phyloP scores from a whole-genome alignment of 2,329 filamentous ascomycete species.

The Fulvia fulva region DNA sequence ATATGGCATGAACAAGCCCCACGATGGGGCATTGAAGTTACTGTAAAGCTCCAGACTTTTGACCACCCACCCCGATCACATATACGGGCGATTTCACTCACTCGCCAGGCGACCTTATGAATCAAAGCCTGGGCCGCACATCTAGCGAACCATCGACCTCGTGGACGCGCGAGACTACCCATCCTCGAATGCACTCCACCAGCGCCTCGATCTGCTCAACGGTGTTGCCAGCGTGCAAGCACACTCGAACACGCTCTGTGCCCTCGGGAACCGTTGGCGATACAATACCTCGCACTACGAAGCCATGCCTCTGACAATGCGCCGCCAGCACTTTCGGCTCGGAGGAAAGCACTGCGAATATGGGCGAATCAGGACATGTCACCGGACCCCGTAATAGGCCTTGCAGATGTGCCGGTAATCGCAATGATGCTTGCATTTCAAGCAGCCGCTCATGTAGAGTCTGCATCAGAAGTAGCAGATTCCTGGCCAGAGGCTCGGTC shows the following conservation, averaged over 20 bases:
- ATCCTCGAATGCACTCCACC: constrained; percentile 46
- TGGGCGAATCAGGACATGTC: constrained; percentile 54
- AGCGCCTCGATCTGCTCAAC: constrained; percentile 54
- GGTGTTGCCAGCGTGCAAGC: constrained; percentile 65
- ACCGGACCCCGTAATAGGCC: constrained; percentile 31
- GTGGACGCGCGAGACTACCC: constrained; percentile 37
- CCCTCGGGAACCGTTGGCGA: constrained; percentile 64
- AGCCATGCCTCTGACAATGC: constrained; percentile 57
- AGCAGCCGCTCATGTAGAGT: constrained; percentile 46
- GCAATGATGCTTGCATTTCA: constrained; percentile 32
- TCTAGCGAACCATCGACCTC: constrained; percentile 5
- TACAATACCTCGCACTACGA: constrained; percentile 62
- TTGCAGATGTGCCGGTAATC: constrained; percentile 24
- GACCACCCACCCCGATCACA: not conserved
- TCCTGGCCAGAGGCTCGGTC: constrained; percentile 42
- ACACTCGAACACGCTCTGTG: constrained; percentile 61
- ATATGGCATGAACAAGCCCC: not conserved
- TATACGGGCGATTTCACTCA: not conserved
- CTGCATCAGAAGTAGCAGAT: constrained; percentile 46
- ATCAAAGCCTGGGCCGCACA: constrained; percentile 10
- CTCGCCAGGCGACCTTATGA: not conserved
- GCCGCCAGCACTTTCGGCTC: constrained; percentile 56
- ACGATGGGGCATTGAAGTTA: not conserved
- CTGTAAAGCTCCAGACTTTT: not conserved
- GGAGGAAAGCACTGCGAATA: constrained; percentile 59